Percentiles rank a stretch among this genome's conserved stretches.
Evolutionary conservation across 1,284 basidiomycete genomes (phyloP).

Genomic region (Ceratobasidium sp.): DNA sequence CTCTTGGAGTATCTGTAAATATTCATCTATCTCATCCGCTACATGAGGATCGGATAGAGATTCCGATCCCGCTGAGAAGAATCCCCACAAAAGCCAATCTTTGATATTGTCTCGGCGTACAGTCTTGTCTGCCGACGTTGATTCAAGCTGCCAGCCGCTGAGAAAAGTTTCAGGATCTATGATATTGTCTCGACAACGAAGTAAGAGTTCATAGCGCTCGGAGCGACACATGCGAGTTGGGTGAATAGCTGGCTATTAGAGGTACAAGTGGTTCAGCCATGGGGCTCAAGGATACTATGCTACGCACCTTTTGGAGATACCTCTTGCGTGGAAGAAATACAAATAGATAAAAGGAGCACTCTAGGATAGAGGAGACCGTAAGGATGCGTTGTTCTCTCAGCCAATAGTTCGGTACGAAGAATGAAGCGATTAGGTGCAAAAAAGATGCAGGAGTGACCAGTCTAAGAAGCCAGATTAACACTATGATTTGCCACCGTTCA

Average conservation of each 20-base stretch:
- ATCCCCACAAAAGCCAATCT: slow-evolving; percentile 75
- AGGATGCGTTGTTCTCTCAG: background rate
- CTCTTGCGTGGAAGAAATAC: slow-evolving; percentile 64
- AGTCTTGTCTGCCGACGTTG: slow-evolving; percentile 47
- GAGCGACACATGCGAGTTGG: slow-evolving; percentile 59
- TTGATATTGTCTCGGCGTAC: slow-evolving; percentile 64
- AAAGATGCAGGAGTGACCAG: slow-evolving; percentile 16
- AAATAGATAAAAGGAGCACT: slow-evolving; percentile 64
- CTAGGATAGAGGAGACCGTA: slow-evolving; percentile 51
- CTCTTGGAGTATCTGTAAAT: slow-evolving; percentile 59
- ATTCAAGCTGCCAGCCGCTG: slow-evolving; percentile 67
- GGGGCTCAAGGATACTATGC: slow-evolving; percentile 30
- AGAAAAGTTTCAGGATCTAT: slow-evolving; percentile 57
- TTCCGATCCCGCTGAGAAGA: slow-evolving; percentile 62
- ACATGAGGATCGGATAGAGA: slow-evolving; percentile 57
- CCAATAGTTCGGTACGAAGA: background rate
- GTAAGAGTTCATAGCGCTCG: slow-evolving; percentile 65
- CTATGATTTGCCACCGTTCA: background rate
- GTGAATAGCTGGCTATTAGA: slow-evolving; percentile 60
- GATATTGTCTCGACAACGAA: slow-evolving; percentile 60
- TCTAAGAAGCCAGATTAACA: slow-evolving; percentile 6
- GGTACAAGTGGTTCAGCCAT: background rate
- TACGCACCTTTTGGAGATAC: slow-evolving; percentile 64
- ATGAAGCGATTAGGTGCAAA: background rate
- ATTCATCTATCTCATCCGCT: slow-evolving; percentile 65